phyloP scores from a whole-genome alignment of 257 asterid species.

The Scutellaria barbata region DNA sequence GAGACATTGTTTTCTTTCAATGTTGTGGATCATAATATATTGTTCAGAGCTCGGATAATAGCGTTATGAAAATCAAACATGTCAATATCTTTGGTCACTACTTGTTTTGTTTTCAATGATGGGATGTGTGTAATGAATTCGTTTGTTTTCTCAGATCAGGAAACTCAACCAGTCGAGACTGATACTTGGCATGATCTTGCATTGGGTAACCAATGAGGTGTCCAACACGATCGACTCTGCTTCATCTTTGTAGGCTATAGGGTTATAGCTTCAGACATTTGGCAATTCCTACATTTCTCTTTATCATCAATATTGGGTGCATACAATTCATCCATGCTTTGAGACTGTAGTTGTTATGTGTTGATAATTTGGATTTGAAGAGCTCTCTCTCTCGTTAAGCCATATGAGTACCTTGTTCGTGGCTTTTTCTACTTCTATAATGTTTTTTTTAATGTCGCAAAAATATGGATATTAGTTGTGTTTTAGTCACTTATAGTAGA shows the following conservation, averaged over 20 bases:
- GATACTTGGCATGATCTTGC: constrained; percentile 80
- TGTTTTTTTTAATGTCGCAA: no score
- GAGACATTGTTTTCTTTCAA: not conserved
- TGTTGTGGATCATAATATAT: not conserved
- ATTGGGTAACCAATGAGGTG: constrained; percentile 46
- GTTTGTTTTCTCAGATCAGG: constrained; percentile 58
- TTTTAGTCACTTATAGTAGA: no score
- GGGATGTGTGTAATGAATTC: not conserved
- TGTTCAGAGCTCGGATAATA: not conserved
- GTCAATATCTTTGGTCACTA: not conserved
- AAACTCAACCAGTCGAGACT: constrained; percentile 54
- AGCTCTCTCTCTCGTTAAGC: not conserved
- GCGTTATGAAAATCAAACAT: not conserved
- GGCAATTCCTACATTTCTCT: not conserved
- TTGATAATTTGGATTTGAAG: not conserved
- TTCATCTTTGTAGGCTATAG: not conserved
- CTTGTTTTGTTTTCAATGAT: not conserved
- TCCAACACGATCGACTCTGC: not conserved
- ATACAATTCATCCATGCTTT: not conserved
- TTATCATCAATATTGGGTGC: not conserved
- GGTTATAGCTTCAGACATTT: constrained; percentile 18
- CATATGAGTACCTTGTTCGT: not conserved
- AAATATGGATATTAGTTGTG: no score
- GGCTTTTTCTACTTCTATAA: no score
- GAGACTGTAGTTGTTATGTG: not conserved